phyloP scores from a whole-genome alignment of 495 filamentous ascomycete genomes.

The Lasiosphaeriaceae sp. region DNA sequence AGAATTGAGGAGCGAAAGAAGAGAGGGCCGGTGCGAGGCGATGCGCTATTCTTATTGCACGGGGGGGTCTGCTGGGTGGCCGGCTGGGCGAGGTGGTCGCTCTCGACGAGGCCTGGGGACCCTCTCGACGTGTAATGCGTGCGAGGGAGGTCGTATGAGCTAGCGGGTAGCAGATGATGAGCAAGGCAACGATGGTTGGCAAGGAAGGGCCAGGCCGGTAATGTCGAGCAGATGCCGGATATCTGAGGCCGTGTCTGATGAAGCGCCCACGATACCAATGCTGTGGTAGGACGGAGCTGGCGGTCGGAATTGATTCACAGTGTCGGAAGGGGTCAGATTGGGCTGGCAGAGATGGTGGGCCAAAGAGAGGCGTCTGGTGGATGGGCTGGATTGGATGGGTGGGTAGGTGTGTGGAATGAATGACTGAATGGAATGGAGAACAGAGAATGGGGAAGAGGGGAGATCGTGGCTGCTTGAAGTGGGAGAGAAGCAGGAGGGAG shows the following conservation, averaged over 20 bases:
- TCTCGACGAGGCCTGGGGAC: constrained; percentile 8
- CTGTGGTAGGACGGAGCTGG: constrained; percentile 23
- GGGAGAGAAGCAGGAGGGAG: constrained; percentile 2
- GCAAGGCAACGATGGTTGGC: not conserved
- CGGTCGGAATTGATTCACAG: constrained; percentile 17
- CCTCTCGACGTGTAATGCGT: constrained; percentile 9
- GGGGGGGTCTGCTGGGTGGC: constrained; percentile 19
- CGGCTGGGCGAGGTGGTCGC: constrained; percentile 23
- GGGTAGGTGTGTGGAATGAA: not conserved
- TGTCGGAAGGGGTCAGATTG: constrained; percentile 22
- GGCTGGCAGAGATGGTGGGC: constrained; percentile 16
- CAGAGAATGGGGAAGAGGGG: constrained; percentile 18
- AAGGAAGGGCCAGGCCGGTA: not conserved
- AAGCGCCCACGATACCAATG: constrained; percentile 16
- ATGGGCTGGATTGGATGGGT: constrained; percentile 7
- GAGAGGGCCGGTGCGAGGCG: constrained; percentile 16
- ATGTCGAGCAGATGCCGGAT: constrained; percentile 6
- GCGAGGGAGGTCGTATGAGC: not conserved
- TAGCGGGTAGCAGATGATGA: not conserved
- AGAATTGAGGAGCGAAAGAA: constrained; percentile 13
- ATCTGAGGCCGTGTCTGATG: constrained; percentile 14
- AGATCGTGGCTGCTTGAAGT: constrained; percentile 1
- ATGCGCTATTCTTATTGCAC: constrained; percentile 32
- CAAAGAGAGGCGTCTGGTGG: constrained; percentile 8
- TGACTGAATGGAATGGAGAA: constrained; percentile 12